Percentiles rank a stretch among this genome's conserved stretches.
phyloP scores from a whole-genome alignment of 371 early-diverging fungal species.

The Saksenaea vasiformis region DNA sequence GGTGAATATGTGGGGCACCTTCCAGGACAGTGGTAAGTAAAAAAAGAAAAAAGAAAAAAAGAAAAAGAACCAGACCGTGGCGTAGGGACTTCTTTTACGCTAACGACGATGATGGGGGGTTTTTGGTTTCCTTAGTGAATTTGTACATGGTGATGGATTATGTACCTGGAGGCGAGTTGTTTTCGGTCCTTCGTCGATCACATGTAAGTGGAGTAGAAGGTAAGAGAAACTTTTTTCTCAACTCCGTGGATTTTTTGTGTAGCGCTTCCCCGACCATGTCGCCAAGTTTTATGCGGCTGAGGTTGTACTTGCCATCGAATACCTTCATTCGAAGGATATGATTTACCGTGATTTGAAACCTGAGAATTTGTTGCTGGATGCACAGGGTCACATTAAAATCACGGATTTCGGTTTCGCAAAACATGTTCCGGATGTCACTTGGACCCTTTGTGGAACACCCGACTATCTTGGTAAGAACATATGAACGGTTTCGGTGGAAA shows the following conservation, averaged over 20 bases:
- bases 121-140: too few species aligned
- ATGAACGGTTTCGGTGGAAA: background rate
- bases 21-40: constrained; percentile 71
- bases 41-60: background rate
- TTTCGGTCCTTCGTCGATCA: constrained; percentile 74
- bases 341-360: constrained; percentile 95
- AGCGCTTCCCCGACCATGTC: constrained; percentile 87
- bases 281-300: constrained; percentile 84
- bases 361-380: constrained; percentile 86
- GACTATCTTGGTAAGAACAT: constrained; percentile 78
- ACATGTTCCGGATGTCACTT: constrained; percentile 87
- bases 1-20: constrained; percentile 91
- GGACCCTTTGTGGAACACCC: constrained; percentile 98
- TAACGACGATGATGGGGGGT: too few species aligned
- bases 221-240: constrained; percentile 8
- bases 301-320: constrained; percentile 77
- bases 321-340: constrained; percentile 86
- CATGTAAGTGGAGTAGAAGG: constrained; percentile 45
- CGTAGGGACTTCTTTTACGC: too few species aligned
- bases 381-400: constrained; percentile 94
- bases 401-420: constrained; percentile 99
- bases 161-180: constrained; percentile 94
- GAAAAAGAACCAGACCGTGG: too few species aligned
- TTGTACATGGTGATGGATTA: constrained; percentile 98
- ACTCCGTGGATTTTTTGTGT: constrained; percentile 10